Evolutionary conservation across 73 alveolate genomes (phyloP), one percentile per base, ranked within the genome.

Genomic region (Tetrahymena malaccensis): DNA sequence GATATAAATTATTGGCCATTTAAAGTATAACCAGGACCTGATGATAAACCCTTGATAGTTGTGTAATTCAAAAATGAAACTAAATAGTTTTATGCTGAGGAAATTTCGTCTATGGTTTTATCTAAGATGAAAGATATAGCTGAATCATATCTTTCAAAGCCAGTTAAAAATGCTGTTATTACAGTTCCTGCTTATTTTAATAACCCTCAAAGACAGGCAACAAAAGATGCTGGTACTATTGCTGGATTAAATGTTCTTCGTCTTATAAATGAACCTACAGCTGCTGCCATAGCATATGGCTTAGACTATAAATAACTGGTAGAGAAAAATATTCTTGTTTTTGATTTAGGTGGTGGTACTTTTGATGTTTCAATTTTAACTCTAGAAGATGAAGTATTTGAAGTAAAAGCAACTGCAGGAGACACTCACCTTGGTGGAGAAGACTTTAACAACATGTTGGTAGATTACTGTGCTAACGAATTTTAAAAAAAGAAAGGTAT

Each of bases 181-280:
- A 98, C 99, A 94, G 98, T 96, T 94, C 99, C 99, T 7, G 99
- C 99, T 17, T 98, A 98, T 84, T 98, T 97, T 94, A 98, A 98
- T 93, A 99, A 98, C 96, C 96, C 99, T 12, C 98, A 98, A 95
- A 98, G 99, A 96, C 98, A 98, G 94, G 99, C 99, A 56, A 98
- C 99, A 94, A 98, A 98, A 96, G 99, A 98, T 96, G 99, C 99
- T n/a, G 99, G 99, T 13, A 93, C 95, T 31, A 96, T 96, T 1
- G 94, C 95, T 55, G 98, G 97, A 35, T 85, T 97, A 34, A 94
- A 97, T 85, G 96, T 94, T 1, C 93, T 96, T 15, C 94, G 98
- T 85, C 96, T 96, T 44, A 96, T 96, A 27, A 97, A 97, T 58
- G 98, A 97, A 58, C 98, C 98, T 5, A 97, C 98, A 17, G 98